These are phyloP conservation scores for Pyracantha coccinea DNA, from an alignment of 331 rosid genomes.

Conservation along the genomic window DNA sequence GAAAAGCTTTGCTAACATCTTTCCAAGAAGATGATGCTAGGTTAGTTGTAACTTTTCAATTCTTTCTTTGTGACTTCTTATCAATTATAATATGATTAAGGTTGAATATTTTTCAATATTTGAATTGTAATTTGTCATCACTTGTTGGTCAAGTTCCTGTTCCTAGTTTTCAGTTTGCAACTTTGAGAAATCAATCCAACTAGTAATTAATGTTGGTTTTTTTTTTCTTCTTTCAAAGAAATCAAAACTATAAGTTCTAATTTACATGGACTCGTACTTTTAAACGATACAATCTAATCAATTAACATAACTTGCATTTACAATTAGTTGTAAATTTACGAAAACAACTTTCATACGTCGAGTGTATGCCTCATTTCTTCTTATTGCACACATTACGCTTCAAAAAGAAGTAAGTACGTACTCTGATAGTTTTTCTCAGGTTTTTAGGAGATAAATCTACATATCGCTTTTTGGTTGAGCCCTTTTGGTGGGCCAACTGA, in stretches of 20 bases:
- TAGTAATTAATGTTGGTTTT: neutral
- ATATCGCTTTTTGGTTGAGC: neutral
- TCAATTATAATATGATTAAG: neutral
- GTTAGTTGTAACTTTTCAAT: neutral
- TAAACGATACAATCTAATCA: too few species aligned
- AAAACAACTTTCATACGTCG: too few species aligned
- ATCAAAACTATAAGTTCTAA: too few species aligned
- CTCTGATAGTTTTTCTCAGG: too few species aligned
- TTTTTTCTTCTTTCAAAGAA: too few species aligned
- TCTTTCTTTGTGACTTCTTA: neutral
- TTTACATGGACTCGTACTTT: too few species aligned
- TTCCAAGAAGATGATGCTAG: slow-evolving; percentile 11
- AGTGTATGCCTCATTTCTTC: too few species aligned
- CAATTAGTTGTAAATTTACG: too few species aligned
- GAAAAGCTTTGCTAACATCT: slow-evolving; percentile 14
- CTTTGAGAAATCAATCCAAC: too few species aligned
- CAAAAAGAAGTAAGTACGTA: too few species aligned
- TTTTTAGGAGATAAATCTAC: neutral
- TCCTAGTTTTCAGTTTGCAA: neutral
- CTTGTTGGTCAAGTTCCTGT: neutral
- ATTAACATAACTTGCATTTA: too few species aligned
- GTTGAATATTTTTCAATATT: neutral
- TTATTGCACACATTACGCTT: too few species aligned
- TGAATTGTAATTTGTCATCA: neutral
- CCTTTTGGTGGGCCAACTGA: neutral